These are phyloP conservation scores for Lachancea sp. DNA, from an alignment of 805 yeast genomes.

Conservation along the genomic window DNA sequence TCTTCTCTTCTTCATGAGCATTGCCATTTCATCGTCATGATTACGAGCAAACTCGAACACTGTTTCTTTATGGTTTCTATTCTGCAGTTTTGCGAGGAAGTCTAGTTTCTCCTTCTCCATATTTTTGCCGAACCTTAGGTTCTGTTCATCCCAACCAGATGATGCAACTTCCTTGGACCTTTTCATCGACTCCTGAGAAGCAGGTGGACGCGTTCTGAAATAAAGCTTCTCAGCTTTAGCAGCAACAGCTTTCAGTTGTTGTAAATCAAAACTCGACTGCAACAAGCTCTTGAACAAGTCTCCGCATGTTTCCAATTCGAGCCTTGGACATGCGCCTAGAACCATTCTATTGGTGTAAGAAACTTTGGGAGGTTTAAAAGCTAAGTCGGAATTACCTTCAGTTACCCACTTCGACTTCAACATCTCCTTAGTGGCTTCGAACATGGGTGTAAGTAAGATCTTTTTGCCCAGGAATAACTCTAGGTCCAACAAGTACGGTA, in stretches of 20 bases:
- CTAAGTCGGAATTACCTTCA: conserved; percentile 34
- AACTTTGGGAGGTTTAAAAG: conserved; percentile 47
- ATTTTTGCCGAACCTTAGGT: conserved; percentile 71
- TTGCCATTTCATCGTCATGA: conserved; percentile 62
- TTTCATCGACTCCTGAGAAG: conserved; percentile 79
- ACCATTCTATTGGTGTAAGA: conserved; percentile 72
- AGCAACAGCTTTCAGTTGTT: conserved; percentile 62
- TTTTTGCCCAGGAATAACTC: conserved; percentile 86
- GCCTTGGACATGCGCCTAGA: conserved; percentile 76
- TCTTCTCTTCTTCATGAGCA: conserved; percentile 81
- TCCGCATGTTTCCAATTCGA: conserved; percentile 58
- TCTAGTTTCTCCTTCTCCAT: conserved; percentile 64
- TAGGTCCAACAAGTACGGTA: conserved; percentile 84
- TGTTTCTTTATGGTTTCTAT: conserved; percentile 74
- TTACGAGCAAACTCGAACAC: conserved; percentile 82
- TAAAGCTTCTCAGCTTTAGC: conserved; percentile 83
- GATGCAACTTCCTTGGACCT: conserved; percentile 71
- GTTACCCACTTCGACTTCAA: conserved; percentile 42
- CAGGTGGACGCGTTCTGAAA: conserved; percentile 76
- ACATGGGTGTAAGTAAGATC: conserved; percentile 62
- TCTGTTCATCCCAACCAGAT: conserved; percentile 86
- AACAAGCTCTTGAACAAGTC: conserved; percentile 65
- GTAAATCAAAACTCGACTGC: conserved; percentile 60
- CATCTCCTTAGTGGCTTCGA: conserved; percentile 52
- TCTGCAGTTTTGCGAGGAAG: conserved; percentile 63